Conservation (phyloP, 2,329 filamentous ascomycete species). For the Monilinia fructigena region DNA sequence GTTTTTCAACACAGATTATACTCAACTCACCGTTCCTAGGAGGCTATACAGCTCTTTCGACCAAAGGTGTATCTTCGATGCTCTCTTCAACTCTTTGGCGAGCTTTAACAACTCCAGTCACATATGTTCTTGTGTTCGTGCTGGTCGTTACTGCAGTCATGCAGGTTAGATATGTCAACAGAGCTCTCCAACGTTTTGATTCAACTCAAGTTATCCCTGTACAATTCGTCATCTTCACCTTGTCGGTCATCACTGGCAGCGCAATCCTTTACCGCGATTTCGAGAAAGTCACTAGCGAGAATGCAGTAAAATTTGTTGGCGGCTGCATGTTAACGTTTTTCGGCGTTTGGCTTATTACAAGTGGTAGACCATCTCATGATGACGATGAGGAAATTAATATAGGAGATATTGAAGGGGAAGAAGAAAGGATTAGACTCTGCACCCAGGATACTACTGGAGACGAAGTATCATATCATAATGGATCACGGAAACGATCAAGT, state of each 20-base stretch:
- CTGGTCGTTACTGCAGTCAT: conserved; percentile 83
- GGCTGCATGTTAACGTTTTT: conserved; percentile 92
- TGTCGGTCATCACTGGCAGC: conserved; percentile 92
- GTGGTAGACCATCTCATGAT: conserved; percentile 67
- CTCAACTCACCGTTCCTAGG: conserved; percentile 49
- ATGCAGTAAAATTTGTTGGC: conserved; percentile 80
- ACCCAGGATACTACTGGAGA: conserved; percentile 48
- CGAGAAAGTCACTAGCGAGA: conserved; percentile 71
- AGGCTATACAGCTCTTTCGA: conserved; percentile 94
- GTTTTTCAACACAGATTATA: background rate
- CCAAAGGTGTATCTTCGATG: conserved; percentile 94
- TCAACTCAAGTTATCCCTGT: conserved; percentile 97
- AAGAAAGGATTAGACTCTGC: conserved; percentile 61
- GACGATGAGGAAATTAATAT: conserved; percentile 61
- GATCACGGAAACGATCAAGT: conserved; percentile 25
- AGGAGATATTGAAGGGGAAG: conserved; percentile 59
- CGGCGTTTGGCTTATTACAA: conserved; percentile 96
- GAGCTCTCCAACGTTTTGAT: conserved; percentile 84
- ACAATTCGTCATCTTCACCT: conserved; percentile 94
- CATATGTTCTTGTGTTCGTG: conserved; percentile 78
- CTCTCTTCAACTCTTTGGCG: conserved; percentile 87
- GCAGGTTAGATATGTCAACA: conserved; percentile 97
- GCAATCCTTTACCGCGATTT: conserved; percentile 94
- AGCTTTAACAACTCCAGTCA: conserved; percentile 87
- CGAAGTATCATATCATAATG: conserved; percentile 25